phyloP scores from a whole-genome alignment of 768 basidiomycete genomes.

The Leccinum boreale region DNA sequence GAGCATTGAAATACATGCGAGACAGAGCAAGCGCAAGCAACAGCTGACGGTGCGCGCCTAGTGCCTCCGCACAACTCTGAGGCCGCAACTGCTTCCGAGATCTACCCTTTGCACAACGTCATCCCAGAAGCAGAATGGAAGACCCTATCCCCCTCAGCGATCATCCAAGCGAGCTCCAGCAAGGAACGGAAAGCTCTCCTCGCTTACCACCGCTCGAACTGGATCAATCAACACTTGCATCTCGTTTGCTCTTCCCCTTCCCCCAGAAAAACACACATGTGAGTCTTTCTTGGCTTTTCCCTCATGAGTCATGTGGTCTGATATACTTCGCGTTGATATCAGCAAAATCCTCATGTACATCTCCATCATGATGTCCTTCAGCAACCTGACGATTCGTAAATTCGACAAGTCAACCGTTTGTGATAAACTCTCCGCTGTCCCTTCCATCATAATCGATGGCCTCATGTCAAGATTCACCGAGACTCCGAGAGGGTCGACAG shows the following conservation, averaged over 20 bases:
- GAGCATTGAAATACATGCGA: background rate
- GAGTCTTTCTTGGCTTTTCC: slow-evolving; percentile 21
- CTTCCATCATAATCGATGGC: slow-evolving; percentile 66
- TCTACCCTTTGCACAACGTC: slow-evolving; percentile 71
- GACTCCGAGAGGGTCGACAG: slow-evolving; percentile 58
- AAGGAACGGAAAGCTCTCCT: slow-evolving; percentile 54
- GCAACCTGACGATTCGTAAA: slow-evolving; percentile 38
- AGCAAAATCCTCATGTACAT: slow-evolving; percentile 82
- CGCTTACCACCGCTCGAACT: slow-evolving; percentile 59
- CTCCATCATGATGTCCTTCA: slow-evolving; percentile 75
- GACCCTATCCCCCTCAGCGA: slow-evolving; percentile 51
- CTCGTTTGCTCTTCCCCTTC: slow-evolving; percentile 38
- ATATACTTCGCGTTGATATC: background rate
- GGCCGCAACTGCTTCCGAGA: slow-evolving; percentile 67
- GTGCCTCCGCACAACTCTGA: slow-evolving; percentile 71
- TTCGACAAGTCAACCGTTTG: slow-evolving; percentile 51
- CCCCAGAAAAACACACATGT: slow-evolving; percentile 63
- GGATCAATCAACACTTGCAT: slow-evolving; percentile 66
- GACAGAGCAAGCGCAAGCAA: slow-evolving; percentile 64
- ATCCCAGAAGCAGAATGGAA: slow-evolving; percentile 82
- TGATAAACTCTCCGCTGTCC: slow-evolving; percentile 56
- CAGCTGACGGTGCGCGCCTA: slow-evolving; percentile 60
- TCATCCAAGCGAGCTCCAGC: slow-evolving; percentile 50
- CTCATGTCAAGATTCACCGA: slow-evolving; percentile 82
- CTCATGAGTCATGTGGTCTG: background rate